A percentile compares a stretch with the other conserved stretches of the same genome.
Evolutionary conservation across 208 protist genomes (phyloP).

Genomic region (Acanthamoeba lenticulata): DNA sequence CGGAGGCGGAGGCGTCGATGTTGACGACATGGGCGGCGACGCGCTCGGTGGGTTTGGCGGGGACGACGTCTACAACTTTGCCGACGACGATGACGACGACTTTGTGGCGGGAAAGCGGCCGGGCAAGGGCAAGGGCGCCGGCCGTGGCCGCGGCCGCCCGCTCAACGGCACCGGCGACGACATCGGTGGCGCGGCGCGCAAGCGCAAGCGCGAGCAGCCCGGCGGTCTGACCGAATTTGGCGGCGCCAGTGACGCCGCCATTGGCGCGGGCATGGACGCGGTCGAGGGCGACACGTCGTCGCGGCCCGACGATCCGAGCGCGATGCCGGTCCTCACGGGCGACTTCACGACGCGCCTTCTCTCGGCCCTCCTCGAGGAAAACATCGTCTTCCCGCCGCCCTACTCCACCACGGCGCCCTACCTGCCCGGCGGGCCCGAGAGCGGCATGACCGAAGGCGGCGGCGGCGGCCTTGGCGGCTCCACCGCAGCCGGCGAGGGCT

Average conservation of each 20-base stretch:
- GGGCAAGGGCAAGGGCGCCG: not conserved
- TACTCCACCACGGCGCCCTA: constrained; percentile 36
- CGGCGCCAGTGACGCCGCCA: not conserved
- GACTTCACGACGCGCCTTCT: constrained; percentile 45
- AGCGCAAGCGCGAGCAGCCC: not conserved
- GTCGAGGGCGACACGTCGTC: not conserved
- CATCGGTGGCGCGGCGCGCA: not conserved
- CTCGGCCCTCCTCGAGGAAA: constrained; percentile 45
- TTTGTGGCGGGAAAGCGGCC: not conserved
- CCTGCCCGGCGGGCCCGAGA: not conserved
- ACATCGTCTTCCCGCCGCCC: constrained; percentile 48
- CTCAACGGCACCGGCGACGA: not conserved
- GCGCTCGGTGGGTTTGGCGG: not conserved
- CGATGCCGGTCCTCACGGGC: not conserved
- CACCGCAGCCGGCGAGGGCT: not conserved
- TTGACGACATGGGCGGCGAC: not conserved
- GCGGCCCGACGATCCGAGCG: not conserved
- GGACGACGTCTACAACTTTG: constrained; percentile 20
- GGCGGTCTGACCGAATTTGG: too few relatives aligned
- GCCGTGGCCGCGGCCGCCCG: too few relatives aligned
- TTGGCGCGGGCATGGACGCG: not conserved
- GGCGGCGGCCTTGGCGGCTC: not conserved
- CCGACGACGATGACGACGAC: constrained; percentile 10
- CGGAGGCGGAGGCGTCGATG: not conserved
- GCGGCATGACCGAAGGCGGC: not conserved